These are phyloP conservation scores for Saccharomyces hybrid DNA, from an alignment of 1,139 yeast species.

Conservation along the genomic window DNA sequence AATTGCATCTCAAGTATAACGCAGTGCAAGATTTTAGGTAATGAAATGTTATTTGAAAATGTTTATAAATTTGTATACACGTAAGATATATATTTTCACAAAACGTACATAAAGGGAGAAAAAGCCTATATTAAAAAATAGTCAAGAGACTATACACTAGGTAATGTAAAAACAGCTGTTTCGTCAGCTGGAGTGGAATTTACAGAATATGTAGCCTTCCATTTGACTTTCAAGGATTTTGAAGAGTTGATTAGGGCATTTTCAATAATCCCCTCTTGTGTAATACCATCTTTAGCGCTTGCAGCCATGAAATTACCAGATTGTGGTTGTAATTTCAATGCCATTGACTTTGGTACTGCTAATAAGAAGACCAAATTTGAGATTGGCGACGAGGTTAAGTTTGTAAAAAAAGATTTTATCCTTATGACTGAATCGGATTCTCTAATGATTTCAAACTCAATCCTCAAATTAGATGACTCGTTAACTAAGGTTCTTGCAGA, in stretches of 20 bases:
- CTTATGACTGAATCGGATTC: conserved; percentile 35
- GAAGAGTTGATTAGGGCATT: conserved; percentile 35
- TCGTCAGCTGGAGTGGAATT: conserved; percentile 43
- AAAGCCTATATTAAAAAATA: not conserved
- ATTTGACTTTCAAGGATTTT: conserved; percentile 57
- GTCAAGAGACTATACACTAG: conserved; percentile 6
- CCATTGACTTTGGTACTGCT: conserved; percentile 73
- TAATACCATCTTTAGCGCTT: conserved; percentile 43
- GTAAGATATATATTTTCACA: conserved; percentile 6
- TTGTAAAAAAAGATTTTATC: conserved; percentile 42
- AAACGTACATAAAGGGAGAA: not conserved
- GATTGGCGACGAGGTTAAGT: conserved; percentile 40
- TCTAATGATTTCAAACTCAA: conserved; percentile 41
- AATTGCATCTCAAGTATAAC: too few relatives aligned
- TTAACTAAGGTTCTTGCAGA: conserved; percentile 31
- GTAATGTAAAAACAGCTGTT: conserved; percentile 42
- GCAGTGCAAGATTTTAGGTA: too few relatives aligned
- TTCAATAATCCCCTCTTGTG: conserved; percentile 34
- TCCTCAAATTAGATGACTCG: conserved; percentile 42
- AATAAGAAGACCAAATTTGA: conserved; percentile 55
- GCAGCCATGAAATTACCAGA: conserved; percentile 50
- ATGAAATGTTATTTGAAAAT: too few relatives aligned
- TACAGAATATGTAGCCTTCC: conserved; percentile 56
- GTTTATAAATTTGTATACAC: too few relatives aligned
- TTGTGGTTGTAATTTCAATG: conserved; percentile 59